Conservation (phyloP, 108 stramenopile species). For the Halocafeteria seosinensis region DNA sequence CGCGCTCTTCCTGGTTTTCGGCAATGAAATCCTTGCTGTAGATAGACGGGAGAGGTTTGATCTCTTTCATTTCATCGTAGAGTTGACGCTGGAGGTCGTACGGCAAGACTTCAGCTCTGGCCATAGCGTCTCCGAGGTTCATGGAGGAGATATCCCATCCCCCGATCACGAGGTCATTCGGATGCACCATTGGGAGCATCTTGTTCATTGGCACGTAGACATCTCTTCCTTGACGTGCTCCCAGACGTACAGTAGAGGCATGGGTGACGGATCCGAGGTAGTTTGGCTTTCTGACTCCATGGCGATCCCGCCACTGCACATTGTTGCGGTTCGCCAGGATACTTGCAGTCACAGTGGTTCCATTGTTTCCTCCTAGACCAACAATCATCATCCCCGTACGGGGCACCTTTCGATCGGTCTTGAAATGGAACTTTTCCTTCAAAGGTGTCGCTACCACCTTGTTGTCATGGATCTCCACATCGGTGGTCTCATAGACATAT, state of each 20-base stretch:
- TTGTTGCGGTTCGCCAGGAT: conserved; percentile 76
- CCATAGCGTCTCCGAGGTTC: conserved; percentile 80
- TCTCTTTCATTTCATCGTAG: conserved; percentile 66
- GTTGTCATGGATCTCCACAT: not conserved
- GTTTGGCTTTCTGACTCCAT: conserved; percentile 62
- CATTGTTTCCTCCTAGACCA: conserved; percentile 92
- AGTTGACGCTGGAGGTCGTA: conserved; percentile 73
- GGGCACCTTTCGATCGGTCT: conserved; percentile 63
- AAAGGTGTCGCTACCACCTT: conserved; percentile 24
- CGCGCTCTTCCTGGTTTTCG: conserved; percentile 85
- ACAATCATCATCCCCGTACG: conserved; percentile 87
- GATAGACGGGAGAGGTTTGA: conserved; percentile 64
- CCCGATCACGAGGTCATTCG: conserved; percentile 81
- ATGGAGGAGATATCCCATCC: conserved; percentile 85
- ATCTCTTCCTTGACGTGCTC: conserved; percentile 62
- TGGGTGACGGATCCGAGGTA: conserved; percentile 82
- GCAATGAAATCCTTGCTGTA: conserved; percentile 93
- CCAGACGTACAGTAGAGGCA: conserved; percentile 76
- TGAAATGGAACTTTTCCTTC: conserved; percentile 55
- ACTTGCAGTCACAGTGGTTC: conserved; percentile 41
- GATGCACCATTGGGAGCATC: conserved; percentile 76
- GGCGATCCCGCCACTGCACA: conserved; percentile 74
- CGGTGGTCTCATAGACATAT: not conserved
- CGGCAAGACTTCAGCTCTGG: conserved; percentile 67
- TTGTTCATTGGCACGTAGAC: conserved; percentile 70